Conservation (phyloP, 768 basidiomycete genomes). For the Lactarius quietus region DNA sequence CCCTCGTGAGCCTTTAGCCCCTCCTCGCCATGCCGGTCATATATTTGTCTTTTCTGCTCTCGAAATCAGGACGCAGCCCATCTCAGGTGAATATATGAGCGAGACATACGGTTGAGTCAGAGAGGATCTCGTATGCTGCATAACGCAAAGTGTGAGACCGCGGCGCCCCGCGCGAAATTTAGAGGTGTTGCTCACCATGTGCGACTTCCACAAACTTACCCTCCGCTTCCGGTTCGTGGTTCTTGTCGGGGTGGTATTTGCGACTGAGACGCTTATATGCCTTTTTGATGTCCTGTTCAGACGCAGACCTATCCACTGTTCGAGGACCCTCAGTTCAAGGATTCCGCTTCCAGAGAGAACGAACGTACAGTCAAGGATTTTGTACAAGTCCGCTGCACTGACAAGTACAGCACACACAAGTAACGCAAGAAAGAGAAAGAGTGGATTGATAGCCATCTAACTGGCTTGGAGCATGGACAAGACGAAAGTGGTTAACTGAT, state of each 20-base stretch:
- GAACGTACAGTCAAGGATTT: slow-evolving; percentile 71
- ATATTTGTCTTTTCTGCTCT: slow-evolving; percentile 84
- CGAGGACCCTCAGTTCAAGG: slow-evolving; percentile 26
- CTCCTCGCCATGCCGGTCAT: slow-evolving; percentile 94
- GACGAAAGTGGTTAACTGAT: neutral
- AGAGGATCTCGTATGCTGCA: slow-evolving; percentile 91
- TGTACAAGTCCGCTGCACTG: slow-evolving; percentile 73
- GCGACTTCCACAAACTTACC: slow-evolving; percentile 89
- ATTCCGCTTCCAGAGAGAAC: slow-evolving; percentile 29
- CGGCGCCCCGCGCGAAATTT: neutral
- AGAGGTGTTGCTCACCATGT: slow-evolving; percentile 52
- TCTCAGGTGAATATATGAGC: neutral
- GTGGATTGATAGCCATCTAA: slow-evolving; percentile 30
- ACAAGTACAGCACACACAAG: slow-evolving; percentile 36
- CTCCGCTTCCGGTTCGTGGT: slow-evolving; percentile 78
- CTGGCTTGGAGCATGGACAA: slow-evolving; percentile 21
- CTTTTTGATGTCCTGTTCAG: slow-evolving; percentile 84
- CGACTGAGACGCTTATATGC: slow-evolving; percentile 89
- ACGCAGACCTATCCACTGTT: slow-evolving; percentile 68
- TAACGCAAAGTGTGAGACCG: slow-evolving; percentile 16
- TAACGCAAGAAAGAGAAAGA: slow-evolving; percentile 33
- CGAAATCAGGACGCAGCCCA: neutral
- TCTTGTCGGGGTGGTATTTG: slow-evolving; percentile 96
- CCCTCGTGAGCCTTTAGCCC: slow-evolving; percentile 92
- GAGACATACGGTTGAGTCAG: slow-evolving; percentile 70